Base-by-base conservation (phyloP, 108 stramenopile genomes). In the Cylindrotheca fusiformis region DNA sequence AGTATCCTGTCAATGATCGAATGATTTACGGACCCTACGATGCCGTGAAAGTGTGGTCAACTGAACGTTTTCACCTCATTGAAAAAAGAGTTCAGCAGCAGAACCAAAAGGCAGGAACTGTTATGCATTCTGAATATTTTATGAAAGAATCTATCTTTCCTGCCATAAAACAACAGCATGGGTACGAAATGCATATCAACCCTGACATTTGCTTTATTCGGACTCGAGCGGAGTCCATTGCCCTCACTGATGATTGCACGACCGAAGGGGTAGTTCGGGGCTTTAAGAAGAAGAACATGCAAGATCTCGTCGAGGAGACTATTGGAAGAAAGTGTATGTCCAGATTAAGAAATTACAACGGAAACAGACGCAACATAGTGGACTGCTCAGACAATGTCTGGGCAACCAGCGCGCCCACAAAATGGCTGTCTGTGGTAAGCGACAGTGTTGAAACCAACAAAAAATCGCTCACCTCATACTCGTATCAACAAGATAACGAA, bases 21-120 rank as follows among this genome's bases (percentile, higher is more conserved):
- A 75, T 84, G 69, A 67, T 80, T 20, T 68, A 69, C 55, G 83
- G 83, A 19, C 56, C 76, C 2, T 65, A 65, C 63, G 64, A 78
- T 4, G 76, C 68, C 2, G 66, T 74, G 17, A 55, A 75, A 50
- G 51, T 84, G 19, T 84, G 79, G 78, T 60, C 79, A 12, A 73
- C 76, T 21, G 51, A 67, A 55, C 72, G 83, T 1, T 84, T 84
- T 55, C 0, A 25, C 0, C 32, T 55, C 2, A 23, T 80, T 0
- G 69, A 84, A 18, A 21, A 77, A 8, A 53, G 56, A 29, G 69
- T 74, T 29, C 51, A 55, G n/a, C 30, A 12, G 12, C 1, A 4
- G 10, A 29, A 36, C 0, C 4, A 63, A 32, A 41, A 23, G 5
- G n/a, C n/a, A n/a, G 74, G 61, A n/a, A 52, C 21, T 10, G 65